Evolutionary conservation across 192 early-diverging fungal genomes (phyloP).

Genomic region (Backusella psychrophila): DNA sequence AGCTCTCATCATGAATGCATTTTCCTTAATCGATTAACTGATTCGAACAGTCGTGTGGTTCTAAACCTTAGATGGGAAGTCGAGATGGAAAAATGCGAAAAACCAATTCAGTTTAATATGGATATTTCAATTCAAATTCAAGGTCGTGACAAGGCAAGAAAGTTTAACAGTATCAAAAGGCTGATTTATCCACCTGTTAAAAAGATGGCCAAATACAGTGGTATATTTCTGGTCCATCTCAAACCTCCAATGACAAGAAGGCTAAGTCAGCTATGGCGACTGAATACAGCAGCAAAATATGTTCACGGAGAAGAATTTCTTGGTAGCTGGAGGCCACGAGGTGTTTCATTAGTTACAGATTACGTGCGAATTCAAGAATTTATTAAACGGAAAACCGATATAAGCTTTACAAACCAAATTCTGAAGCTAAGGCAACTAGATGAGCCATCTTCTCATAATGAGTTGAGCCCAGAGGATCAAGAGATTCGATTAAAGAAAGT

Average conservation of each 20-base stretch:
- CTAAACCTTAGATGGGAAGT: conserved; percentile 55
- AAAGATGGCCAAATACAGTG: conserved; percentile 44
- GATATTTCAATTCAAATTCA: conserved; percentile 64
- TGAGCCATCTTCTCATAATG: background rate
- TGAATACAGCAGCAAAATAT: conserved; percentile 68
- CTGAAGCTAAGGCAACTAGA: conserved; percentile 21
- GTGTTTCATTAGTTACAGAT: conserved; percentile 62
- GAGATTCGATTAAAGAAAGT: conserved; percentile 12
- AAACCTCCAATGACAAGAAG: conserved; percentile 53
- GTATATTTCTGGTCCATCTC: conserved; percentile 64
- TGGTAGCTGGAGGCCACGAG: conserved; percentile 64
- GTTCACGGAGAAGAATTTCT: conserved; percentile 75
- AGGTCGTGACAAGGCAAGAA: conserved; percentile 48
- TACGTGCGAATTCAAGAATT: conserved; percentile 34
- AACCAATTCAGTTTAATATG: conserved; percentile 56
- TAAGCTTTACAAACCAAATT: conserved; percentile 42
- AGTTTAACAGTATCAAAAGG: conserved; percentile 43
- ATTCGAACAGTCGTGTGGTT: conserved; percentile 55
- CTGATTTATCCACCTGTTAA: conserved; percentile 39
- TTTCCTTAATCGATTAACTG: conserved; percentile 62
- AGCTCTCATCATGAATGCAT: conserved; percentile 70
- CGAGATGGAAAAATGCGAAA: conserved; percentile 55
- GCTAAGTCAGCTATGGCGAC: conserved; percentile 60
- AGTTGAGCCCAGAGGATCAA: background rate
- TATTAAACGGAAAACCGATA: conserved; percentile 32